Evolutionary conservation across 2,329 filamentous ascomycete species (phyloP).

Genomic region (Lomentospora prolificans): DNA sequence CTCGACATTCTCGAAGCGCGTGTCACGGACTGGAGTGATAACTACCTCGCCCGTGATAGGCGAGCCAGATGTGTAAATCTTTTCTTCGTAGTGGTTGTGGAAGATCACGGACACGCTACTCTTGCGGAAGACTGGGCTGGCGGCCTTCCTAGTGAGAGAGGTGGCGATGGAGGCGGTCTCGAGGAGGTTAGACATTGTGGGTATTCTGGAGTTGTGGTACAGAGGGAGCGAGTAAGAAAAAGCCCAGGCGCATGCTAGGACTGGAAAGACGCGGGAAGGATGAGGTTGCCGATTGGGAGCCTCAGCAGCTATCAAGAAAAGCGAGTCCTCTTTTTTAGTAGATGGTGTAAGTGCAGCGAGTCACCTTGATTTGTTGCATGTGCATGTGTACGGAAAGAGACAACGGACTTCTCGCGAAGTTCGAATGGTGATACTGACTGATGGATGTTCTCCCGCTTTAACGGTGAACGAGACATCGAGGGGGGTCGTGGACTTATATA

Average conservation of each 20-base stretch:
- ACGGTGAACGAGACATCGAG: background rate
- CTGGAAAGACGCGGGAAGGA: background rate
- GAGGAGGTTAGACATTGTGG: background rate
- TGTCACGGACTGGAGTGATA: conserved; percentile 34
- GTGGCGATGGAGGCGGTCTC: conserved; percentile 2
- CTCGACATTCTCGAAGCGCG: conserved; percentile 40
- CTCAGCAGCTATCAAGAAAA: background rate
- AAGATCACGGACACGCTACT: conserved; percentile 38
- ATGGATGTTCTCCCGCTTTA: background rate
- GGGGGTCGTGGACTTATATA: background rate
- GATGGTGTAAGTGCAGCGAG: background rate
- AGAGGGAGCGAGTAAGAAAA: background rate
- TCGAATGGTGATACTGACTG: background rate
- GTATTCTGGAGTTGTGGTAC: background rate
- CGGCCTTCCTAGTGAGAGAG: background rate
- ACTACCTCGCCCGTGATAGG: conserved; percentile 37
- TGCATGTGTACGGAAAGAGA: too few species aligned
- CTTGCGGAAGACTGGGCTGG: conserved; percentile 15
- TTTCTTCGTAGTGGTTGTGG: conserved; percentile 42
- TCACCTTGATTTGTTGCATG: background rate
- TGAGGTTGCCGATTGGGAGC: background rate
- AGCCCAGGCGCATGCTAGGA: too few species aligned
- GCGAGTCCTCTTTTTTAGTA: background rate
- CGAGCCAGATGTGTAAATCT: conserved; percentile 47
- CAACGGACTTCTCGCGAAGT: background rate